Base-by-base conservation (phyloP, 1,139 yeast species). In the Saccharomyces pastorianus region DNA sequence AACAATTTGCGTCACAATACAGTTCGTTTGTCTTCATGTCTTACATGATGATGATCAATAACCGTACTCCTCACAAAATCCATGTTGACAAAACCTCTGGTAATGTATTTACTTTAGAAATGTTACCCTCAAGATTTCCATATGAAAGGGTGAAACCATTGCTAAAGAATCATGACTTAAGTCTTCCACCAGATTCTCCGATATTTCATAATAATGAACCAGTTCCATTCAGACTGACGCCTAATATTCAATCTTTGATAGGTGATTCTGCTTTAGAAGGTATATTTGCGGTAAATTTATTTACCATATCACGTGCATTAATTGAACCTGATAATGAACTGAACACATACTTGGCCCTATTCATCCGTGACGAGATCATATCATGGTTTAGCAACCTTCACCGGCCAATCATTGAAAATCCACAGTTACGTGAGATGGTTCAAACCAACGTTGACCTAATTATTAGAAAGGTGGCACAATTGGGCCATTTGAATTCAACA, bases 201-300 rank as follows among this genome's bases (percentile, higher is more conserved):
- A 79, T 93, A 42, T 90, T 93, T 76, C 88, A 87, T 67, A 89
- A 90, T 64, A 83, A 91, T n/a, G 99, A 95, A 68, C 82, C 90
- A 61, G 98, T 93, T 51, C 98, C 99, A 46, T 93, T 95, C 79
- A 80, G 99, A 66, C 78, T 95, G 66, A 93, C 99, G 5, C 99
- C 99, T 46, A 95, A 95, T 67, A 81, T 95, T 55, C 99, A 93
- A 70, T 85, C 87, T 61, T 78, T 93, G 65, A 89, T 95, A 76
- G 99, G 99, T 38, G 96, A 91, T 58, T 83, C 93, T 27, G 88
- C 93, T 4, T 74, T 90, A 64, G 99, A 95, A 71, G 99, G 99
- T 54, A 78, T 95, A 23, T 82, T 90, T 61, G 84, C 97, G 1
- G 91, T 90, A 58, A 83, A 91, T 63, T 76, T 93, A 51, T 83